Conservation (phyloP, 1,284 basidiomycete genomes). For the Tilletia setariae region DNA sequence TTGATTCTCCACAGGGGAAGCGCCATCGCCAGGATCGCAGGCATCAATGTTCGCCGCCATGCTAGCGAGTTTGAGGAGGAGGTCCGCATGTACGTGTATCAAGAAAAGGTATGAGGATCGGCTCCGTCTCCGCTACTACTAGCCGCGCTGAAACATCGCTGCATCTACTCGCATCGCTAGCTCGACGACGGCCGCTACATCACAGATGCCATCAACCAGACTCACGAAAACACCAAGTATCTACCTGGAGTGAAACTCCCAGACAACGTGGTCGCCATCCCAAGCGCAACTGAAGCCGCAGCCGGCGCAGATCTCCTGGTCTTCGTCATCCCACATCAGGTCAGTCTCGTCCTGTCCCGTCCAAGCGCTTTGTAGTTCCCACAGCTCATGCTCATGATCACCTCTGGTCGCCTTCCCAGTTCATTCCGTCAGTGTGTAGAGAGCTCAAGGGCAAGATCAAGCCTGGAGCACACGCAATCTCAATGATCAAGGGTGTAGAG, state of each 20-base stretch:
- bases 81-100: conserved; percentile 50
- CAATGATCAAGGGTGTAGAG: conserved; percentile 55
- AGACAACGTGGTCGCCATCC: conserved; percentile 60
- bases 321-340: conserved; percentile 61
- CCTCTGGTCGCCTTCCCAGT: conserved; percentile 37
- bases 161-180: background rate
- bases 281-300: conserved; percentile 59
- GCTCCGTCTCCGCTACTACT: background rate
- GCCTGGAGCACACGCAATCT: conserved; percentile 51
- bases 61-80: conserved; percentile 51
- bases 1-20: conserved; percentile 56
- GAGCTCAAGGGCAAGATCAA: conserved; percentile 46
- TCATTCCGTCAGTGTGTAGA: conserved; percentile 51
- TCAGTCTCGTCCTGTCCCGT: background rate
- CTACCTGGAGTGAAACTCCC: conserved; percentile 61
- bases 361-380: too few relatives aligned
- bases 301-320: conserved; percentile 61
- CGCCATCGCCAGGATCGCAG: conserved; percentile 62
- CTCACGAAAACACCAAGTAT: conserved; percentile 62
- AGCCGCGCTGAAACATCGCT: background rate
- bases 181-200: conserved; percentile 58
- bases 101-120: conserved; percentile 39
- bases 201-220: conserved; percentile 61
- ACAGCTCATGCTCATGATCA: background rate
- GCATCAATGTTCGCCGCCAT: conserved; percentile 57